Conservation (phyloP, 2,329 filamentous ascomycete genomes). For the Aquanectria penicillioides region DNA sequence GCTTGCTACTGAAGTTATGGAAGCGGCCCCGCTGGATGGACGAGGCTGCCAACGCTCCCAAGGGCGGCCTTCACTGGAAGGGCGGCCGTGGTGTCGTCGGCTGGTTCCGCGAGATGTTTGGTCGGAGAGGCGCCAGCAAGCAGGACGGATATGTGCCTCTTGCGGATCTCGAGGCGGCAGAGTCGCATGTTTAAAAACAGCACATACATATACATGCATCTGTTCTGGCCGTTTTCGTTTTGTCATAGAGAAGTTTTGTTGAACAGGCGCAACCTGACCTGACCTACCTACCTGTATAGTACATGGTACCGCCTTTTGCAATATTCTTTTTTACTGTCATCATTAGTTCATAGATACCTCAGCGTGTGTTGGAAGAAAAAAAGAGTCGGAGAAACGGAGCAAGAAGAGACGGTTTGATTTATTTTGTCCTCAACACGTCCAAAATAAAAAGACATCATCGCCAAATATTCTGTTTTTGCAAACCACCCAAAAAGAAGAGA, state of each 20-base stretch:
- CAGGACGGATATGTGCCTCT: constrained; percentile 70
- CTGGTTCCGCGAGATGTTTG: constrained; percentile 53
- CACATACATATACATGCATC: neutral
- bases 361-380: neutral
- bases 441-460: too few species aligned
- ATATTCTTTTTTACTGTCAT: neutral
- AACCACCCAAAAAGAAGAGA: neutral
- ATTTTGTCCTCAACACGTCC: neutral
- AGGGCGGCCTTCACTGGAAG: constrained; percentile 56
- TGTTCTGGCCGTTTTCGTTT: neutral
- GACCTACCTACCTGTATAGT: too few species aligned
- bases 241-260: too few species aligned
- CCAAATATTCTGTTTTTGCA: neutral
- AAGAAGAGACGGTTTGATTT: neutral
- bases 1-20: constrained; percentile 88
- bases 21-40: constrained; percentile 87
- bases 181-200: constrained; percentile 12
- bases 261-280: too few species aligned
- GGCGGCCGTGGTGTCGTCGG: constrained; percentile 55
- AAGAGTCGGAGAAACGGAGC: neutral
- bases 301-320: neutral
- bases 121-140: constrained; percentile 51
- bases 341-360: constrained; percentile 7
- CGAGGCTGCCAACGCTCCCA: constrained; percentile 70
- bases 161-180: constrained; percentile 57